These are phyloP conservation scores for Avena insularis DNA, from an alignment of 176 grass and related monocot genomes.

Conservation along the genomic window DNA sequence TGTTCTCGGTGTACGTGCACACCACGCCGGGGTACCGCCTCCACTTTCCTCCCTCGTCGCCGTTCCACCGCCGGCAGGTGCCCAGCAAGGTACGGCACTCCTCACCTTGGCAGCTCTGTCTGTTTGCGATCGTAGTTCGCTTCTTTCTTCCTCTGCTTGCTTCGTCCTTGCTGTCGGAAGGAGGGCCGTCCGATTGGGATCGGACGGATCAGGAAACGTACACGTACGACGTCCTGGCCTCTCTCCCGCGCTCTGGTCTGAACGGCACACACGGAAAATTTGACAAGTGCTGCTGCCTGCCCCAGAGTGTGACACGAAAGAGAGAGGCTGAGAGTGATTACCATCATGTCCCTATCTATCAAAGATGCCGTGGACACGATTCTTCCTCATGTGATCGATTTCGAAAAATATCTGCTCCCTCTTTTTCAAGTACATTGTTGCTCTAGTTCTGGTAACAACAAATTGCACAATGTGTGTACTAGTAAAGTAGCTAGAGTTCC, in stretches of 20 bases:
- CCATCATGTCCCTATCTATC: not conserved
- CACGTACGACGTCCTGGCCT: not conserved
- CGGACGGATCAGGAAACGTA: accelerated
- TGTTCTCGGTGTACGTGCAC: constrained; percentile 80
- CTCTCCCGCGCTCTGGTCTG: not conserved
- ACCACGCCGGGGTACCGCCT: constrained; percentile 64
- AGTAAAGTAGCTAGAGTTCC: not conserved
- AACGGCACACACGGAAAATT: not conserved
- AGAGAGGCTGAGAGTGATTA: not conserved
- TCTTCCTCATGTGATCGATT: too few relatives aligned
- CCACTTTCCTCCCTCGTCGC: constrained; percentile 55
- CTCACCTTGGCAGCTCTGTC: not conserved
- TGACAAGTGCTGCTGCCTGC: not conserved
- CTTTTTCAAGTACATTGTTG: not conserved
- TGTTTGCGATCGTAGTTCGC: not conserved
- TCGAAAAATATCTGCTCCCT: not conserved
- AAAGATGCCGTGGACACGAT: not conserved
- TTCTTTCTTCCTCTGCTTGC: too few relatives aligned
- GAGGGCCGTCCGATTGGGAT: constrained; percentile 9
- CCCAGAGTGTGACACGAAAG: not conserved
- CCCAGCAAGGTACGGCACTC: constrained; percentile 70
- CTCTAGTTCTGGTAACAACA: too few relatives aligned
- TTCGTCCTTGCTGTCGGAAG: not conserved
- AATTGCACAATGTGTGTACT: not conserved
- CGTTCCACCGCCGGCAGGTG: constrained; percentile 76